Base-by-base conservation (phyloP, 176 grass and related monocot species). In the Cocos nucifera region DNA sequence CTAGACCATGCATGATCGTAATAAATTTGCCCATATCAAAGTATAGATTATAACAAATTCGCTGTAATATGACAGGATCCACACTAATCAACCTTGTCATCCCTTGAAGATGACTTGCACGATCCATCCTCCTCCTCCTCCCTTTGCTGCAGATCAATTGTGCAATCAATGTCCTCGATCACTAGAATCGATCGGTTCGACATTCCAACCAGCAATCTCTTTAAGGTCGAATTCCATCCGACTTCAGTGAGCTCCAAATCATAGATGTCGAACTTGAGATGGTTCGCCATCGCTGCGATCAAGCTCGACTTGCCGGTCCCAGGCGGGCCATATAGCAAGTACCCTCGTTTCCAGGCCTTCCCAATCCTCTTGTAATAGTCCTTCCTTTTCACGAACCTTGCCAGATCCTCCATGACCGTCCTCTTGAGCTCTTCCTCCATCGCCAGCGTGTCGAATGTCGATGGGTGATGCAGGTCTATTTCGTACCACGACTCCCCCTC, bases 261-360 rank as follows among this genome's bases (percentile, higher is more conserved):
- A 44, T 95, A 95, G 54, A 90, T 81, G 55, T 95, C 86, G 27
- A 90, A 95, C 86, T 85, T 90, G 75, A 95, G 87, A 67, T 90
- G 74, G 61, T 95, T 95, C 44, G 91, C 86, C 68, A 95, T 95
- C 56, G 86, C 91, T 4, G 86, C 91, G 39, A 95, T 80, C 60
- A 95, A 73, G 71, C 91, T 95, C 21, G 91, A 95, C 61, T 95
- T 95, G 67, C 91, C 91, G 4, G 90, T 95, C 23, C 91, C 91
- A 0, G 86, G 91, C 0, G 83, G 91, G 16, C 91, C 86, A 21
- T 90, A 85, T 14, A 95, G 78, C 27, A 95, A 76, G 73, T 95
- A 95, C 3, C 91, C 90, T 15, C 83, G 75, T 63, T 95, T 95
- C 91, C 91, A 95, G 0, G 86, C 86, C 77, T 87, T 90, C n/a